Evolutionary conservation across 75 land plant genomes (phyloP).

Genomic region (Azolla pinnata): DNA sequence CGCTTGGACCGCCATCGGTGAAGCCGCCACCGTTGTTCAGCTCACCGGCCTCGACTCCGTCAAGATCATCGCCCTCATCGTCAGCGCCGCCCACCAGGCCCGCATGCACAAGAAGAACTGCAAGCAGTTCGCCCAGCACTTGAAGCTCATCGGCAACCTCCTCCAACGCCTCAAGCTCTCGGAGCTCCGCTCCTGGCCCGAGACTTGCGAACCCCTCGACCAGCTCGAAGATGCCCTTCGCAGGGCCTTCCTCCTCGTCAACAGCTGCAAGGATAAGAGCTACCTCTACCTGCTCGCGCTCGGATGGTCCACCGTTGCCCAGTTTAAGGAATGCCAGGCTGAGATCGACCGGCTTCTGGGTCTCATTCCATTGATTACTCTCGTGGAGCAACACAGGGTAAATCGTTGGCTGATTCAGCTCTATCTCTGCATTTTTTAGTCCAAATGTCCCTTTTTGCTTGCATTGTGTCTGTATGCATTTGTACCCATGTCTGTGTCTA

Average conservation of each 20-base stretch:
- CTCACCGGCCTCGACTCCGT: constrained; percentile 68
- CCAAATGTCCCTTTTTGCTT: too few species aligned
- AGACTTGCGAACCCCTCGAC: constrained; percentile 83
- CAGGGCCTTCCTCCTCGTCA: constrained; percentile 57
- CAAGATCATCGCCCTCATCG: constrained; percentile 58
- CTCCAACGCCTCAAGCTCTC: constrained; percentile 78
- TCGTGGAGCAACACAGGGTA: constrained; percentile 74
- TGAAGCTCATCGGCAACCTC: constrained; percentile 79
- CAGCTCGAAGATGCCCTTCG: constrained; percentile 79
- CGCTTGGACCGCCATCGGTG: constrained; percentile 8
- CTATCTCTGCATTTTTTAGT: neutral
- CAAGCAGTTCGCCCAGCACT: constrained; percentile 73
- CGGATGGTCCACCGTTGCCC: constrained; percentile 88
- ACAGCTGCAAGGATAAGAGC: constrained; percentile 79
- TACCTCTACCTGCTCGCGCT: constrained; percentile 80
- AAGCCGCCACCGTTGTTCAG: constrained; percentile 65
- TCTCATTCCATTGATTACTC: constrained; percentile 73
- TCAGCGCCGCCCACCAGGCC: constrained; percentile 65
- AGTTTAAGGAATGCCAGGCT: constrained; percentile 65
- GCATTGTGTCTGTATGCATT: too few species aligned
- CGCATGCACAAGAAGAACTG: constrained; percentile 93
- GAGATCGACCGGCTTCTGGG: constrained; percentile 74
- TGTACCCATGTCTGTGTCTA: too few species aligned
- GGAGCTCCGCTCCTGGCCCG: constrained; percentile 72
- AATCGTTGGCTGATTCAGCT: neutral